Conservation (phyloP, 2,329 filamentous ascomycete species). For the Passalora sequoiae region DNA sequence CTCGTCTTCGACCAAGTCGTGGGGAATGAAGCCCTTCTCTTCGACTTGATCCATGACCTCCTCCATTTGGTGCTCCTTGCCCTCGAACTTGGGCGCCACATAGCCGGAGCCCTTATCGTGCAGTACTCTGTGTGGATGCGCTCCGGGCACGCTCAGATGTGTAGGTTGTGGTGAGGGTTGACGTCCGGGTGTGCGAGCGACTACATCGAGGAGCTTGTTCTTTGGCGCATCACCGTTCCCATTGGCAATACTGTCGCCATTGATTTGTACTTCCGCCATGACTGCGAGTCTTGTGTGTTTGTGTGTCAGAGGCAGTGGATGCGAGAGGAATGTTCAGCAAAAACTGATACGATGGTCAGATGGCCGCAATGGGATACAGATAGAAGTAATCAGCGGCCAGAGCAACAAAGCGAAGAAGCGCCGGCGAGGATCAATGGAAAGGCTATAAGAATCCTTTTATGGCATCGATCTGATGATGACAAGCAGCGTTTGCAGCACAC, state of each 20-base stretch:
- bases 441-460: neutral
- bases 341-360: neutral
- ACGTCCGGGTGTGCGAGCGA: conserved; percentile 51
- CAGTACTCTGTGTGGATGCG: conserved; percentile 53
- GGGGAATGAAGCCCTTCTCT: conserved; percentile 79
- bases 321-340: neutral
- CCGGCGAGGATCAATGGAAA: neutral
- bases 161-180: conserved; percentile 83
- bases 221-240: conserved; percentile 22
- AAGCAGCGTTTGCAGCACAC: neutral
- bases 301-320: neutral
- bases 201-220: conserved; percentile 56
- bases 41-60: conserved; percentile 77
- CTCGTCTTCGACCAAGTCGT: conserved; percentile 75
- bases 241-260: conserved; percentile 9
- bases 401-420: neutral
- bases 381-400: neutral
- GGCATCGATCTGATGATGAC: too few relatives aligned
- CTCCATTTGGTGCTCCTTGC: conserved; percentile 87
- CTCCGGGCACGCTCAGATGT: conserved; percentile 68
- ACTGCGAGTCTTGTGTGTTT: conserved; percentile 1
- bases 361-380: too few relatives aligned
- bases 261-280: conserved; percentile 15
- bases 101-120: conserved; percentile 91
- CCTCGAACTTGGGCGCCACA: conserved; percentile 87